These are phyloP conservation scores for Trypanosomatidae sp. DNA, from an alignment of 208 protist genomes.

Conservation along the genomic window DNA sequence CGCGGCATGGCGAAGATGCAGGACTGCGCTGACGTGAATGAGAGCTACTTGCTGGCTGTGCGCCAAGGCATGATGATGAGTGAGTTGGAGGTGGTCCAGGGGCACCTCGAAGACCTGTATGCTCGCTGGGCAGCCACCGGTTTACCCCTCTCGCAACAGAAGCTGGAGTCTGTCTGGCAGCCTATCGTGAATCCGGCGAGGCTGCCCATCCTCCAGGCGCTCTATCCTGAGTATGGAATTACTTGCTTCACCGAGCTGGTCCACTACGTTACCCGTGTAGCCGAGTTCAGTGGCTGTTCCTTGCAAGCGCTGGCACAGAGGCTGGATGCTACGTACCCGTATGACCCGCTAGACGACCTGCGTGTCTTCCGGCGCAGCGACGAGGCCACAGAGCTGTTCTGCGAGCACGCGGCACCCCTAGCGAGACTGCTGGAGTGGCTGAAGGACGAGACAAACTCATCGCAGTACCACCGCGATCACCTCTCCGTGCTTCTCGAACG, in stretches of 20 bases:
- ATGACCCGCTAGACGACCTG: conserved; percentile 59
- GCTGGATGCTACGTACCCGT: conserved; percentile 65
- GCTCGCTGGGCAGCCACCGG: conserved; percentile 36
- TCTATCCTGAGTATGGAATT: conserved; percentile 79
- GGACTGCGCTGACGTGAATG: conserved; percentile 56
- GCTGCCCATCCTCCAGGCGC: conserved; percentile 57
- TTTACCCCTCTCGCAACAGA: conserved; percentile 56
- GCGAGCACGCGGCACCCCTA: conserved; percentile 31
- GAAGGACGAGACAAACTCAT: conserved; percentile 37
- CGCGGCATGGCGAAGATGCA: conserved; percentile 63
- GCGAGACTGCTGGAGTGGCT: conserved; percentile 42
- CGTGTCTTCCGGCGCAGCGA: conserved; percentile 32
- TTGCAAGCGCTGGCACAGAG: conserved; percentile 62
- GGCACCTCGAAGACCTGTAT: conserved; percentile 70
- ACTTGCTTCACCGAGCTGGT: conserved; percentile 57
- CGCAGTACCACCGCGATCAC: conserved; percentile 38
- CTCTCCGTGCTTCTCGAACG: conserved; percentile 41
- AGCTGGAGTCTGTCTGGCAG: conserved; percentile 60
- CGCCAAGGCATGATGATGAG: conserved; percentile 56
- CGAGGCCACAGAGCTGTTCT: conserved; percentile 43
- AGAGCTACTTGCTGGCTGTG: conserved; percentile 63
- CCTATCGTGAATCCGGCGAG: conserved; percentile 53
- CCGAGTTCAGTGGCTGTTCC: conserved; percentile 64
- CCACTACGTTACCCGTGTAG: conserved; percentile 75
- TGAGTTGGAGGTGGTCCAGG: conserved; percentile 65